phyloP scores from a whole-genome alignment of 768 basidiomycete genomes.

The Collybia mongolica region DNA sequence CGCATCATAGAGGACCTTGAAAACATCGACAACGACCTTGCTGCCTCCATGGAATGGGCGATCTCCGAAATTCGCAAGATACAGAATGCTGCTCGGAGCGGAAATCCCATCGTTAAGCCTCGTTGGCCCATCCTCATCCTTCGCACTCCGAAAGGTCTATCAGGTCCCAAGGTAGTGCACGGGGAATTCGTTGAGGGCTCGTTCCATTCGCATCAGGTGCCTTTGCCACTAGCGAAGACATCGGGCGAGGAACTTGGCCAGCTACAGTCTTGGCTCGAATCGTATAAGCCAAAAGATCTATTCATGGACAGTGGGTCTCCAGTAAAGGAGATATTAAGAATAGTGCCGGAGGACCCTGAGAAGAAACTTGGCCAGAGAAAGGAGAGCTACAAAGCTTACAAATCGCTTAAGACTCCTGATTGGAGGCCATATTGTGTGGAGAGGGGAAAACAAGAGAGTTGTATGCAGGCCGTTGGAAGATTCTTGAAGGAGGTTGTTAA shows the following conservation, averaged over 20 bases:
- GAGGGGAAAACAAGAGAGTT: slow-evolving; percentile 62
- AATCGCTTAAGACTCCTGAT: slow-evolving; percentile 59
- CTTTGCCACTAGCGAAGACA: slow-evolving; percentile 70
- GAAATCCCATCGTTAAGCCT: slow-evolving; percentile 82
- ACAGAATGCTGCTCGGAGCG: slow-evolving; percentile 74
- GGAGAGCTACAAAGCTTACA: slow-evolving; percentile 64
- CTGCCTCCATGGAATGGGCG: slow-evolving; percentile 83
- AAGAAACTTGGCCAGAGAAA: slow-evolving; percentile 70
- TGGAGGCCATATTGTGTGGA: slow-evolving; percentile 58
- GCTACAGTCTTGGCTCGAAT: slow-evolving; percentile 71
- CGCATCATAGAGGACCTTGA: slow-evolving; percentile 71
- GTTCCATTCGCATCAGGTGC: slow-evolving; percentile 88
- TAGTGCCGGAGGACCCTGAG: slow-evolving; percentile 53
- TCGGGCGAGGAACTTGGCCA: slow-evolving; percentile 58
- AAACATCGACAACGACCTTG: slow-evolving; percentile 76
- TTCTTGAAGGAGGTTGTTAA: slow-evolving; percentile 57
- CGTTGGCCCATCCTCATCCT: slow-evolving; percentile 88
- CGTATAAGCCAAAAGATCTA: slow-evolving; percentile 68
- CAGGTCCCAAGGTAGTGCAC: slow-evolving; percentile 63
- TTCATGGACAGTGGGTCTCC: slow-evolving; percentile 58
- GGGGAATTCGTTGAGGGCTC: slow-evolving; percentile 80
- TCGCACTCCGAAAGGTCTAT: slow-evolving; percentile 82
- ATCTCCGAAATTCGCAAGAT: slow-evolving; percentile 71
- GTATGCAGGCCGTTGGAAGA: slow-evolving; percentile 70
- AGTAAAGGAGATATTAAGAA: slow-evolving; percentile 50